These are phyloP conservation scores for Paraphaeosphaeria sporulosa DNA, from an alignment of 2,329 filamentous ascomycete species.

Conservation along the genomic window DNA sequence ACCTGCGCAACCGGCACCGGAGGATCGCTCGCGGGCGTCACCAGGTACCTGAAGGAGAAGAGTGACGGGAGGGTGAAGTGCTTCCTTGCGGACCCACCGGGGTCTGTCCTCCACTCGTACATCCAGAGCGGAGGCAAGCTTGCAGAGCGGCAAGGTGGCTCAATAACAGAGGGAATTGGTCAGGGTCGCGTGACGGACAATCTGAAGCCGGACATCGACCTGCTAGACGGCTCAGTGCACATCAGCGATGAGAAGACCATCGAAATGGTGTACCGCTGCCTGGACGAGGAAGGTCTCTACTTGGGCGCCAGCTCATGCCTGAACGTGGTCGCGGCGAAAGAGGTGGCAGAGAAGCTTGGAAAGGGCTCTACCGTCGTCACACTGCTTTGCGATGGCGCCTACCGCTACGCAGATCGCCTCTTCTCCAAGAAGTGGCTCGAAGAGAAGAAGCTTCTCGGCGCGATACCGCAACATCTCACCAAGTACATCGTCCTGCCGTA, in stretches of 20 bases:
- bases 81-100: constrained; percentile 93
- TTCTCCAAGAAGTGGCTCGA: constrained; percentile 92
- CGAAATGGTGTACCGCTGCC: constrained; percentile 94
- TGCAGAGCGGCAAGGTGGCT: constrained; percentile 80
- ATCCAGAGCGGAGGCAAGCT: constrained; percentile 85
- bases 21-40: constrained; percentile 88
- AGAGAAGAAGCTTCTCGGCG: constrained; percentile 80
- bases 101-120: constrained; percentile 91
- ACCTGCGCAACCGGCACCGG: constrained; percentile 94
- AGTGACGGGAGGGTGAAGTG: constrained; percentile 81
- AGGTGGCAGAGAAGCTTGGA: constrained; percentile 89
- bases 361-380: constrained; percentile 92
- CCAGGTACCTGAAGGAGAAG: constrained; percentile 85
- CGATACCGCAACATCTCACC: constrained; percentile 83
- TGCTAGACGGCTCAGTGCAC: constrained; percentile 83
- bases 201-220: constrained; percentile 80
- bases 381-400: constrained; percentile 94
- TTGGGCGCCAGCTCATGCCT: constrained; percentile 91
- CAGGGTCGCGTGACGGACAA: constrained; percentile 98
- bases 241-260: constrained; percentile 94
- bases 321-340: constrained; percentile 94
- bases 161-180: constrained; percentile 97
- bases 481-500: constrained; percentile 94
- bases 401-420: constrained; percentile 90
- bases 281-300: constrained; percentile 96